phyloP scores from a whole-genome alignment of 2,329 filamentous ascomycete species.

The Diaporthe nobilis region DNA sequence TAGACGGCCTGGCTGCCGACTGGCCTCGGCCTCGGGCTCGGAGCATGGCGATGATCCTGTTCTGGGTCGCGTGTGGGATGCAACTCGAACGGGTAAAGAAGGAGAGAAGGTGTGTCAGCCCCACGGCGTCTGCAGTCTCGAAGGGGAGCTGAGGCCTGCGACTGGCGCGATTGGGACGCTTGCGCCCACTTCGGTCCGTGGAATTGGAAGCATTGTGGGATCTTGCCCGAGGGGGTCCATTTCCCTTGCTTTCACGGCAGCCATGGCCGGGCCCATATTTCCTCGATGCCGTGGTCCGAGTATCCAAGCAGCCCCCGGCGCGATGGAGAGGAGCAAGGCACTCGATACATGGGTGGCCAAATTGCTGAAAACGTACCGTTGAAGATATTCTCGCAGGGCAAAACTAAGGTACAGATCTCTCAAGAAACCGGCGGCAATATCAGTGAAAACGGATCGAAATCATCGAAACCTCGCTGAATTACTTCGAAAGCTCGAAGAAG shows the following conservation, averaged over 20 bases:
- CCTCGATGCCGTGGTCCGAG: conserved; percentile 1
- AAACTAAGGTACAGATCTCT: background rate
- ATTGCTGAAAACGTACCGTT: background rate
- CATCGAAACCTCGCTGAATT: conserved; percentile 16
- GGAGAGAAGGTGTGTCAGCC: background rate
- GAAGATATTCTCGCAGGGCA: background rate
- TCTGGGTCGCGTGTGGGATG: background rate
- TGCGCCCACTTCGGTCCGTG: background rate
- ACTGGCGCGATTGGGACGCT: background rate
- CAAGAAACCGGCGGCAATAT: background rate
- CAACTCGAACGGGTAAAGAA: conserved; percentile 1
- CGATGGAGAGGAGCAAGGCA: background rate
- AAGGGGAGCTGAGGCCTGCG: background rate
- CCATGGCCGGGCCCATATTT: conserved; percentile 23
- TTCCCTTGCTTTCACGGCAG: background rate
- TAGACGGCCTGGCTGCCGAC: conserved; percentile 1
- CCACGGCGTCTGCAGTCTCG: background rate
- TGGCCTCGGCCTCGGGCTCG: conserved; percentile 12
- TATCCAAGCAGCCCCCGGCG: conserved; percentile 39
- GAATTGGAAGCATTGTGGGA: conserved; percentile 3
- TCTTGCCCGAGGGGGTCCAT: background rate
- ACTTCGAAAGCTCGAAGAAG: conserved; percentile 32
- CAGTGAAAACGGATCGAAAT: conserved; percentile 30
- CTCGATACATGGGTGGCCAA: background rate
- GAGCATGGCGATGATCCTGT: background rate